These are phyloP conservation scores for Leishmania tarentolae DNA, from an alignment of 208 protist species.

Conservation along the genomic window DNA sequence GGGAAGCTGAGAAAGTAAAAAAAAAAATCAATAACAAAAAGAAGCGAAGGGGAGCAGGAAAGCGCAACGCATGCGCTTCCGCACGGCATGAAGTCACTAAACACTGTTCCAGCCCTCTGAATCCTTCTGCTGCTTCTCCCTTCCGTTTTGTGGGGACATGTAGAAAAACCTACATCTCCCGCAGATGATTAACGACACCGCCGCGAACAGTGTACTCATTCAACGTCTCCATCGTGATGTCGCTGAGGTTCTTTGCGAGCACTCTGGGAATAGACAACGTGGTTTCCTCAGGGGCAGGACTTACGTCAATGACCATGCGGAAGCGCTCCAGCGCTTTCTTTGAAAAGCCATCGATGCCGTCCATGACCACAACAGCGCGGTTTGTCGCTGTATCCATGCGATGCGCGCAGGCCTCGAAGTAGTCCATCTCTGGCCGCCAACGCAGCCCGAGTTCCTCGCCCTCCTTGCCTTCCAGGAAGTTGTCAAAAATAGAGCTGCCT, in stretches of 20 bases:
- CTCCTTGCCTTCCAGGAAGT: constrained; percentile 76
- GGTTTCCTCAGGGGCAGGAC: constrained; percentile 46
- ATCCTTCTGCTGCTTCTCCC: not conserved
- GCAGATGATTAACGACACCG: constrained; percentile 36
- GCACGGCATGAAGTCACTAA: not conserved
- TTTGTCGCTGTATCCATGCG: constrained; percentile 56
- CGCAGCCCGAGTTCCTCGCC: constrained; percentile 57
- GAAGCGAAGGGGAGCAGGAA: not conserved
- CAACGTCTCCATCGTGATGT: constrained; percentile 64
- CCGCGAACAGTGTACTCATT: constrained; percentile 48
- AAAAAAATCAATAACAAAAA: constrained; percentile 8
- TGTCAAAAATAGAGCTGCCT: constrained; percentile 64
- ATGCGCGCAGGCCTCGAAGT: constrained; percentile 75
- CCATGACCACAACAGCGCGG: constrained; percentile 81
- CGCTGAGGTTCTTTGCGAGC: constrained; percentile 39
- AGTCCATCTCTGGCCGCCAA: constrained; percentile 87
- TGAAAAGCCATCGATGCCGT: constrained; percentile 81
- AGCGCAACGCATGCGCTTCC: not conserved
- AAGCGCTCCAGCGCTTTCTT: constrained; percentile 78
- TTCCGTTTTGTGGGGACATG: not conserved
- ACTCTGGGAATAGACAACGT: constrained; percentile 44
- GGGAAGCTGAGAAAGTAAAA: constrained; percentile 1
- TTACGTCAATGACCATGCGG: constrained; percentile 77
- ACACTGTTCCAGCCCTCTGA: not conserved
- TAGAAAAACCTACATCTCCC: constrained; percentile 22